Evolutionary conservation across 169 alveolate species (phyloP), one percentile per base, ranked within the genome.

Genomic region (Fabrea salina): DNA sequence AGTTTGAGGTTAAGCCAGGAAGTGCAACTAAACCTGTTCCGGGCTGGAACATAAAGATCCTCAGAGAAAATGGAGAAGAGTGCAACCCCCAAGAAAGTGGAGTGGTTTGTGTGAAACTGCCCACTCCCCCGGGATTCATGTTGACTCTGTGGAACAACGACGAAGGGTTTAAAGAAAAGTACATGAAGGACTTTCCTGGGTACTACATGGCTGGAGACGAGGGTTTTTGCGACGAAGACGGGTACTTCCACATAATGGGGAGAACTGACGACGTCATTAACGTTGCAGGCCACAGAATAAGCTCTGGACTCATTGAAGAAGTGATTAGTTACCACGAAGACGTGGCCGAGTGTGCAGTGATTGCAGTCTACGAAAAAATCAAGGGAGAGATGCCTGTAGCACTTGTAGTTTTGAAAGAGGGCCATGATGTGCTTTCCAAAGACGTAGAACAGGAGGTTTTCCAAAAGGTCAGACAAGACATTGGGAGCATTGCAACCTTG

Each of bases 81-180:
- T 80, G 84, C 3, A 89, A 70, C 43, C 87, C 91, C 33, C 80
- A 72, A 16, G 70, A 47, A 30, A 50, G 87, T 49, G 98, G 98
- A 2, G 87, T 82, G 77, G 90, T 94, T 5, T 87, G 89, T 35
- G 86, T 90, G 22, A 85, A 89, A 79, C 85, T 93, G 37, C 98
- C 98, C n/a, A 70, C 91, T 82, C 95, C 97, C 53, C 97, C 97
- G 8, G 89, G 94, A 4, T 93, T 93, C 80, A 93, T 93, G 97
- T 67, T 81, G 44, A 88, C 95, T 41, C 74, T 93, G 16, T 93
- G 86, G 87, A 84, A 87, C 47, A 91, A 89, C 75, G 95, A 93
- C 70, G 86, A 91, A 50, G 92, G 91, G 0, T 93, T 91, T 72
- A 79, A 82, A 1, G 61, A 88, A 70, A 93, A 92, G 64, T 93